Evolutionary conservation across 2,329 filamentous ascomycete species (phyloP).

Genomic region (Ceratocystis destructans): DNA sequence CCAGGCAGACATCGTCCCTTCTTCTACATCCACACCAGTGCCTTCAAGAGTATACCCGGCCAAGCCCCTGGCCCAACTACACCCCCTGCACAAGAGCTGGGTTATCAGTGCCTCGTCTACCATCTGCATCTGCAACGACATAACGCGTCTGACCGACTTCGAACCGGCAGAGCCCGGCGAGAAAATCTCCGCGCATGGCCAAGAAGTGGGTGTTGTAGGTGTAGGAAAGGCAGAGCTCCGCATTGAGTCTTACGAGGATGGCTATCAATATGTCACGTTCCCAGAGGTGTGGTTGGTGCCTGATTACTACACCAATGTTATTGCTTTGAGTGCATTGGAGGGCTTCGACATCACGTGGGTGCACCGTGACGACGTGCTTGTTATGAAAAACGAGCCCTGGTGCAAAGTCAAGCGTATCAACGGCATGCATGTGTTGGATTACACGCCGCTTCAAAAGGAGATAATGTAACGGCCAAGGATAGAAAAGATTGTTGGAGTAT

Average conservation of each 20-base stretch:
- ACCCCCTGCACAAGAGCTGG: slow-evolving; percentile 18
- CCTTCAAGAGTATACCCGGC: not conserved
- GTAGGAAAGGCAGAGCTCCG: slow-evolving; percentile 15
- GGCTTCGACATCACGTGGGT: slow-evolving; percentile 13
- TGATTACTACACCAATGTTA: slow-evolving; percentile 17
- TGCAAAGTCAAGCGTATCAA: slow-evolving; percentile 16
- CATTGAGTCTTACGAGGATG: not conserved
- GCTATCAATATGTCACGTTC: slow-evolving; percentile 15
- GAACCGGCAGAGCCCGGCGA: slow-evolving; percentile 9
- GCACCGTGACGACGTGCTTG: slow-evolving; percentile 14
- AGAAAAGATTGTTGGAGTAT: not conserved
- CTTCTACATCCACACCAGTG: not conserved
- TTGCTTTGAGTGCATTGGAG: slow-evolving; percentile 15
- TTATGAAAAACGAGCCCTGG: slow-evolving; percentile 17
- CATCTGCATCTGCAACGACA: slow-evolving; percentile 17
- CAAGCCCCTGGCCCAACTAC: not conserved
- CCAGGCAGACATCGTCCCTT: not conserved
- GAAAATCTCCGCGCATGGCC: slow-evolving; percentile 13
- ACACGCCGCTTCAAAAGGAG: slow-evolving; percentile 11
- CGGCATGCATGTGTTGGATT: slow-evolving; percentile 17
- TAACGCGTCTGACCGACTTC: slow-evolving; percentile 11
- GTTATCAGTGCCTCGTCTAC: slow-evolving; percentile 16
- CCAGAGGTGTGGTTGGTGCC: slow-evolving; percentile 16
- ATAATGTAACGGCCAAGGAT: slow-evolving; percentile 2
- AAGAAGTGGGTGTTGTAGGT: slow-evolving; percentile 8